A percentile compares a stretch with the other conserved stretches of the same genome.
Conservation (phyloP, 176 grass and related monocot genomes). For the Zoysia pacifica region DNA sequence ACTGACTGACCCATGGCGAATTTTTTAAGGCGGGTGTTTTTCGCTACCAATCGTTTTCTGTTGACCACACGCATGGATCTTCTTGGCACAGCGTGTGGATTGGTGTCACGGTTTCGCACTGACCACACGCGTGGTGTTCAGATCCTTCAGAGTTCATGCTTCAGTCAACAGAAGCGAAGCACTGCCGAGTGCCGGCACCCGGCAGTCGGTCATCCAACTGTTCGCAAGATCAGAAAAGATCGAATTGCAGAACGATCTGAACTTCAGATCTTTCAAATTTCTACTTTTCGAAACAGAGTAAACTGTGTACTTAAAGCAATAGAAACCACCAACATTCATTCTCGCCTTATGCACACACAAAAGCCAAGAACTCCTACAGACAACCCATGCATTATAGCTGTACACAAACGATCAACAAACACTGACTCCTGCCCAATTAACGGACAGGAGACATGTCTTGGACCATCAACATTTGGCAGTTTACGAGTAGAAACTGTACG, state of each 20-base stretch:
- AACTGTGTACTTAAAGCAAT: neutral
- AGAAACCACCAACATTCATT: neutral
- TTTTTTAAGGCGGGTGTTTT: neutral
- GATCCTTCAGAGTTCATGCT: too few relatives aligned
- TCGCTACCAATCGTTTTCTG: neutral
- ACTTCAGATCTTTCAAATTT: neutral
- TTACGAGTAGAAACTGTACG: too few relatives aligned
- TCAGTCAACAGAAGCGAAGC: too few relatives aligned
- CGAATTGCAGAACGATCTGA: neutral
- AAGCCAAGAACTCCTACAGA: neutral
- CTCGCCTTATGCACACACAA: conserved; percentile 8
- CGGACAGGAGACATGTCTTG: neutral
- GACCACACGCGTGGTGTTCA: neutral
- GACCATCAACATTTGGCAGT: neutral
- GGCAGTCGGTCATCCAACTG: too few relatives aligned
- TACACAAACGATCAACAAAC: neutral
- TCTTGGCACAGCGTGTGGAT: neutral
- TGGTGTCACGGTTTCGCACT: neutral
- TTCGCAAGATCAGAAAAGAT: too few relatives aligned
- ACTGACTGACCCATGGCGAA: neutral
- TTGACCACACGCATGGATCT: neutral
- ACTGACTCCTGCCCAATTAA: neutral
- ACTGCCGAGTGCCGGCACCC: too few relatives aligned
- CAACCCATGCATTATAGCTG: neutral
- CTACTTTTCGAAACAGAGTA: neutral